Base-by-base conservation (phyloP, 2,329 filamentous ascomycete genomes). In the Pseudomassariella vexata region DNA sequence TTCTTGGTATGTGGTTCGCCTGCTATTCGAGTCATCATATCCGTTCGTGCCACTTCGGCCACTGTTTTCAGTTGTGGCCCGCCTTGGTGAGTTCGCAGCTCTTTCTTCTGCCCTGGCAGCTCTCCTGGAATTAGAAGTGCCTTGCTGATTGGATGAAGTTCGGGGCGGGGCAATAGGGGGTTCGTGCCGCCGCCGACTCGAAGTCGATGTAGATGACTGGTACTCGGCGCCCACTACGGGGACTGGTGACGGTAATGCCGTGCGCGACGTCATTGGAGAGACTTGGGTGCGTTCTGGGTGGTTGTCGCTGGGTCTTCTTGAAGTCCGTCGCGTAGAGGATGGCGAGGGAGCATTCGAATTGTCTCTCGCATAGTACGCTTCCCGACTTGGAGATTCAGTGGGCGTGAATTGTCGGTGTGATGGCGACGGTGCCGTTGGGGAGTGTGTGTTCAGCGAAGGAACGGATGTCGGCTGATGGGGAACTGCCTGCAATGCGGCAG, bases 111-210 rank as follows among this genome's bases (percentile, higher is more conserved):
- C 46, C 32, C 68, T 61, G 11, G 63, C 53, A 22, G 57, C 53
- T 46, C 68, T 63, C 34, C 69, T 60, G 18, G 69, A 61, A 43
- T 51, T 60, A 11, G 63, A 53, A 18, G 56, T 53, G n/a, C 46
- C 59, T 56, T 63, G 70, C 43, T 79, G 75, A 42, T 78, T 82
- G 25, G 86, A 92, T 10, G 88, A 94, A 6, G 85, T 89, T 50
- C 88, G 77, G 21, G 85, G 85, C 28, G 85, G 88, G 34, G 83
- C 80, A 46, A 85, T 71, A 16, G 85, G 82, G 32, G 83, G 77
- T 63, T 72, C 77, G 59, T 67, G 74, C 60, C 62, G 73, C 62
- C 67, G 65, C 49, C 69, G 66, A 48, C 72, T 70, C 40, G 67
- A 62, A 35, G 63, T 49, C 14, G 65, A 48, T 18, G 62, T 56